Evolutionary conservation across 805 yeast species (phyloP), one percentile per base, ranked within the genome.

Genomic region (Yamadazyma insecticola): DNA sequence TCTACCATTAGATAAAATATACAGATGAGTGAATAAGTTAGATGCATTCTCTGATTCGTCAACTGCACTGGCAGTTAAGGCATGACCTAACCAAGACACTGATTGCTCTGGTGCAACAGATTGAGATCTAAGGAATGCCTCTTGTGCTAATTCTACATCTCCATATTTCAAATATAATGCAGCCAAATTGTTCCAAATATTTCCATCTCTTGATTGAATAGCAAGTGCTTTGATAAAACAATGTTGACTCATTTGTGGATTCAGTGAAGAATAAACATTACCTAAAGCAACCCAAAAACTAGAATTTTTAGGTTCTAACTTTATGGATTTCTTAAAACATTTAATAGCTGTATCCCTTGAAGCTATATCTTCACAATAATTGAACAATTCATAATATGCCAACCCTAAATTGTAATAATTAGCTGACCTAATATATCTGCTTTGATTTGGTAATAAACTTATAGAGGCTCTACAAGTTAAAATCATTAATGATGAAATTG

Each of bases 231-330:
- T 81, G 45, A 92, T 83, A 46, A 84, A 86, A 53, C 96, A 87
- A 58, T 92, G 99, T 56, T 92, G 99, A 0, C 97, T 67, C 5
- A 86, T 82, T 28, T 73, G 70, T 0, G 90, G 79, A 41, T 77
- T 82, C 4, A 66, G 55, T 3, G 75, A 59, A 33, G 79, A 68
- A 6, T 86, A 74, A 0, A 88, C 82, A 35, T 81, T 71, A 10
- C 97, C 98, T 17, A 90, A 63, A 0, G 84, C 80, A 32, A 75
- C 66, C 99, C 99, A 92, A 36, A 77, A 77, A 13, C 72, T 77
- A 1, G 81, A 64, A 40, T 81, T 83, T 35, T 70, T 73, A 4
- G 80, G 70, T 52, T 90, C 96, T 6, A 77, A 57, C 34, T 72
- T 77, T 33, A 89, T 76, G 0, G 96, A 81, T 25, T 67, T 71